Conservation (phyloP, 2,329 filamentous ascomycete species). For the Pseudogymnoascus sp. region DNA sequence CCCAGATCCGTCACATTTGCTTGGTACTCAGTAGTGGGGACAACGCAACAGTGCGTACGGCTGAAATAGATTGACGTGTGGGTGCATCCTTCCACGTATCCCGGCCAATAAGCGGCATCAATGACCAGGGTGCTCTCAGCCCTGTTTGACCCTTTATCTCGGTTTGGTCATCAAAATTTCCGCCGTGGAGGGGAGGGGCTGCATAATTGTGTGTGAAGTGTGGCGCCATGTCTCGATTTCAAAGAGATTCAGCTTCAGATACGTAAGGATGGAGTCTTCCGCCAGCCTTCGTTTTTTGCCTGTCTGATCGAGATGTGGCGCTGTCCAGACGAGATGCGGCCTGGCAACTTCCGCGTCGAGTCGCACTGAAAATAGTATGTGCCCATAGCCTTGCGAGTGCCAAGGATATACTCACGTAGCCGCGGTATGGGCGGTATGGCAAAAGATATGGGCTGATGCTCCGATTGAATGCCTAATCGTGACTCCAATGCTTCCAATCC, state of each 20-base stretch:
- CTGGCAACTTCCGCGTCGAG: background rate
- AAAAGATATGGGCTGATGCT: background rate
- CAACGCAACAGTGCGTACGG: slow-evolving; percentile 1
- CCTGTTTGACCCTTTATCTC: slow-evolving; percentile 7
- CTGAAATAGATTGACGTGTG: slow-evolving; percentile 5
- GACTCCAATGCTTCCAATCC: background rate
- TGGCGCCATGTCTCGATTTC: background rate
- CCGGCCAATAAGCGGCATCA: background rate
- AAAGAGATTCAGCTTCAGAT: background rate
- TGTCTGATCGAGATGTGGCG: background rate
- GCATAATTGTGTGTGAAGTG: background rate
- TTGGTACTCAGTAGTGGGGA: slow-evolving; percentile 1
- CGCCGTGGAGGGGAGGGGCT: background rate
- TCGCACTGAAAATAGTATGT: background rate
- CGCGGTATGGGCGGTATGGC: background rate
- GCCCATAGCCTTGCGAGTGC: background rate
- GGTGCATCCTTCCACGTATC: background rate
- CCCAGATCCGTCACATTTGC: background rate
- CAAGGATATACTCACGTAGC: background rate
- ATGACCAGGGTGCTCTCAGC: background rate
- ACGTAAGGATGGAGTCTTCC: background rate
- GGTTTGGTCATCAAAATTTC: slow-evolving; percentile 6
- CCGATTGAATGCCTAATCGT: background rate
- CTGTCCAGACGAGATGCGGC: background rate
- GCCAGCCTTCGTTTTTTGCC: background rate